Evolutionary conservation across 2,329 filamentous ascomycete genomes (phyloP).

Genomic region (Cytospora leucostoma): DNA sequence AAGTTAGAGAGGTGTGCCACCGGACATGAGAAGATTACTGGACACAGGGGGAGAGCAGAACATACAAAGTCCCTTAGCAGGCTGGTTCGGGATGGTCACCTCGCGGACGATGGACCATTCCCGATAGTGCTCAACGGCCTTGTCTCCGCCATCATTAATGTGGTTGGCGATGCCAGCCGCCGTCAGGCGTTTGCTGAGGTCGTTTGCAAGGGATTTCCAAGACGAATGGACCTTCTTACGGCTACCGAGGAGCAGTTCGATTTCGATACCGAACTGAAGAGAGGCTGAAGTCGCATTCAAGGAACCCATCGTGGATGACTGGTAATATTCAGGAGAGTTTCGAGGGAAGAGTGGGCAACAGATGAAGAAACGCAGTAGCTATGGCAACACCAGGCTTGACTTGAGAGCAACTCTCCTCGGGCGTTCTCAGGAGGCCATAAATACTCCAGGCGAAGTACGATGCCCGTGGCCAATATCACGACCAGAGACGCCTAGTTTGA

Average conservation of each 20-base stretch:
- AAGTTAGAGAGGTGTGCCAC: neutral
- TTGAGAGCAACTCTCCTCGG: neutral
- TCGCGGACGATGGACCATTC: slow-evolving; percentile 43
- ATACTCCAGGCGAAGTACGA: neutral
- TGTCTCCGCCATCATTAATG: slow-evolving; percentile 36
- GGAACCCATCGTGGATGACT: neutral
- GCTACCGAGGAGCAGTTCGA: slow-evolving; percentile 41
- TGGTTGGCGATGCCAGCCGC: slow-evolving; percentile 40
- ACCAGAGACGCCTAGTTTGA: neutral
- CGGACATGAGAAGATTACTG: slow-evolving; percentile 22
- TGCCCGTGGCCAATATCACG: neutral
- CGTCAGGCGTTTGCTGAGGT: slow-evolving; percentile 37
- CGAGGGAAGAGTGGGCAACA: too few species aligned
- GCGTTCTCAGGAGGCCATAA: neutral
- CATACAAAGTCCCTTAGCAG: slow-evolving; percentile 38
- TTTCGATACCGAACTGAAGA: slow-evolving; percentile 41
- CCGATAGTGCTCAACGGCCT: slow-evolving; percentile 37
- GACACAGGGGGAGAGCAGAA: neutral
- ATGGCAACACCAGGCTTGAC: neutral
- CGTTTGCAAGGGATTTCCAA: slow-evolving; percentile 40
- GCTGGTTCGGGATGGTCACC: slow-evolving; percentile 39
- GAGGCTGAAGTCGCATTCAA: slow-evolving; percentile 2
- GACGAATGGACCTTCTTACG: slow-evolving; percentile 37
- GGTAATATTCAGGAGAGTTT: neutral
- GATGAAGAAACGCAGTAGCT: neutral